These are phyloP conservation scores for Phytophthora europaea DNA, from an alignment of 352 stramenopile genomes.

Conservation along the genomic window DNA sequence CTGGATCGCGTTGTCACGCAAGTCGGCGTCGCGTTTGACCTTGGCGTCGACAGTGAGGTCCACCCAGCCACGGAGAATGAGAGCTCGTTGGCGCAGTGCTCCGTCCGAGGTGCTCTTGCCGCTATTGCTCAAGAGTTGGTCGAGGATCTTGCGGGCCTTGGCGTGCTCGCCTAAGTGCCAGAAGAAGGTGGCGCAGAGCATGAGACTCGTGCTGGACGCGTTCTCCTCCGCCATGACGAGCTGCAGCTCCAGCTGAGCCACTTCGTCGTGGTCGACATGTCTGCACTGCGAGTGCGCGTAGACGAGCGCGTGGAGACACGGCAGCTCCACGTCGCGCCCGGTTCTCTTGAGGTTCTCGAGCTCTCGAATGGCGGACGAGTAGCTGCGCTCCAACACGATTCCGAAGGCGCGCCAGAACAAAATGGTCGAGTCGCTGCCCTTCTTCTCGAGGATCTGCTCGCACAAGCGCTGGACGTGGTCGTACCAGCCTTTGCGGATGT, in stretches of 20 bases:
- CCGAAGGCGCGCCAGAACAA: conserved; percentile 91
- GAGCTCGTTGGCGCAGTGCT: conserved; percentile 52
- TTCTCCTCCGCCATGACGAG: conserved; percentile 84
- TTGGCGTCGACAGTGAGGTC: conserved; percentile 79
- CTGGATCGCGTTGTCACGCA: conserved; percentile 66
- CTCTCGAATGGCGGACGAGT: conserved; percentile 86
- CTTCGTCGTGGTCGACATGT: conserved; percentile 82
- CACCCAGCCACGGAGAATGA: conserved; percentile 80
- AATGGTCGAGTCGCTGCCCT: conserved; percentile 80
- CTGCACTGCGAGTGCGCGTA: conserved; percentile 83
- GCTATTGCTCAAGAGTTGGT: conserved; percentile 53
- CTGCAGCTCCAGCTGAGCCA: conserved; percentile 82
- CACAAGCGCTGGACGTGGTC: conserved; percentile 88
- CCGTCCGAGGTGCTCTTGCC: conserved; percentile 33
- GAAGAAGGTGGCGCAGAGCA: conserved; percentile 83
- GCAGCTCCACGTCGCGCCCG: conserved; percentile 76
- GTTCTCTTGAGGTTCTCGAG: conserved; percentile 86
- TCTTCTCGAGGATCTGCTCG: conserved; percentile 82
- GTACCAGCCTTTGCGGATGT: conserved; percentile 90
- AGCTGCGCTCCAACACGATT: conserved; percentile 81
- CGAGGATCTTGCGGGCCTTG: conserved; percentile 79
- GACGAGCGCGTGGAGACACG: conserved; percentile 83
- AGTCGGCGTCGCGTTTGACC: conserved; percentile 71
- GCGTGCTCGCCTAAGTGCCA: conserved; percentile 76
- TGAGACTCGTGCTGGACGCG: conserved; percentile 56